These are phyloP conservation scores for Ophiostoma pallidulum DNA, from an alignment of 2,329 filamentous ascomycete species.

Conservation along the genomic window DNA sequence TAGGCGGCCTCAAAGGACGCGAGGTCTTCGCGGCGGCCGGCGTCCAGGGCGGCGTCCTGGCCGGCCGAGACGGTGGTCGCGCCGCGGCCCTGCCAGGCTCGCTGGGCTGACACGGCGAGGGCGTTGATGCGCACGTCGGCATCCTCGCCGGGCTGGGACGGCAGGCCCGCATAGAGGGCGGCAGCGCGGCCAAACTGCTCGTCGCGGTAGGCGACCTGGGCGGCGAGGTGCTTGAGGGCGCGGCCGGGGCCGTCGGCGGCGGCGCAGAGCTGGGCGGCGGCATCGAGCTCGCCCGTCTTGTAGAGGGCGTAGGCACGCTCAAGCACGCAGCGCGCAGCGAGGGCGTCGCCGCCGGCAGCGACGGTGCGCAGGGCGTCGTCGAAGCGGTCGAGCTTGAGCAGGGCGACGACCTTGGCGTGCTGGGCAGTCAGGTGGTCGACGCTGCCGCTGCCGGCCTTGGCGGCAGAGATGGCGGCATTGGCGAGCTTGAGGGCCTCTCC, in stretches of 20 bases:
- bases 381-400: slow-evolving; percentile 75
- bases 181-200: slow-evolving; percentile 63
- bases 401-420: slow-evolving; percentile 61
- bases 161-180: slow-evolving; percentile 53
- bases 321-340: slow-evolving; percentile 52
- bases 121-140: slow-evolving; percentile 70
- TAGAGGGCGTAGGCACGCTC: slow-evolving; percentile 79
- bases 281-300: slow-evolving; percentile 60
- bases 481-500: slow-evolving; percentile 60
- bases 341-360: slow-evolving; percentile 49
- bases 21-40: slow-evolving; percentile 48
- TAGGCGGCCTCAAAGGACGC: slow-evolving; percentile 76
- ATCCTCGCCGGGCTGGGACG: slow-evolving; percentile 52
- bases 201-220: slow-evolving; percentile 62
- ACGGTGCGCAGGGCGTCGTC: slow-evolving; percentile 65
- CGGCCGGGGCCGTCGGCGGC: slow-evolving; percentile 6
- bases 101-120: slow-evolving; percentile 62
- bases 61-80: slow-evolving; percentile 40
- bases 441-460: slow-evolving; percentile 39
- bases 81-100: slow-evolving; percentile 56
- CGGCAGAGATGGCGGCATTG: slow-evolving; percentile 51
- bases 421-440: slow-evolving; percentile 40
- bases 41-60: slow-evolving; percentile 42
- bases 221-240: slow-evolving; percentile 44
- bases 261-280: slow-evolving; percentile 40